Percentiles rank a stretch among this genome's conserved stretches.
These are phyloP conservation scores for Wickerhamiella kazuoi DNA, from an alignment of 805 yeast genomes.

Conservation along the genomic window DNA sequence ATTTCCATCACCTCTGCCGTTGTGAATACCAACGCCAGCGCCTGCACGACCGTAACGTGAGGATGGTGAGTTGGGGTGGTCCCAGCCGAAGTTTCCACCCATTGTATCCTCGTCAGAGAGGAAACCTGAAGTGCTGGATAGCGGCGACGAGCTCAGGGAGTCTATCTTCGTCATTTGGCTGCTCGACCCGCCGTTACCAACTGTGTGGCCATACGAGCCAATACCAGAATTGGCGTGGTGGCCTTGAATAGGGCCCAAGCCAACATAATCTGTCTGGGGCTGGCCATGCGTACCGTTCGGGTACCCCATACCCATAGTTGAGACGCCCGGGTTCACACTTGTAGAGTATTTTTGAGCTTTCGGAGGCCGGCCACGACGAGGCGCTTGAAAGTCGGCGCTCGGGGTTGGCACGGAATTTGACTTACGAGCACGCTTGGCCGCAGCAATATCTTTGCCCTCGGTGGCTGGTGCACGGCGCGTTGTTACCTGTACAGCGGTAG, in stretches of 20 bases:
- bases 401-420: constrained; percentile 4
- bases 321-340: too few species aligned
- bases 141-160: constrained; percentile 8
- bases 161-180: neutral
- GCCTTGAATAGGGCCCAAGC: too few species aligned
- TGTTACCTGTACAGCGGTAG: neutral
- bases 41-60: neutral
- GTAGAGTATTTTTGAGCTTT: constrained; percentile 1
- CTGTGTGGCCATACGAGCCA: too few species aligned
- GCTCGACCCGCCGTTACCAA: neutral
- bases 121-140: constrained; percentile 11
- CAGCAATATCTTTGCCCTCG: constrained; percentile 17
- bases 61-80: neutral
- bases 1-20: neutral
- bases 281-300: too few species aligned
- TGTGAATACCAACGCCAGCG: neutral
- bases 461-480: constrained; percentile 20
- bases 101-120: constrained; percentile 7
- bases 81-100: neutral
- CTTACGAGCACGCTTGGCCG: constrained; percentile 10
- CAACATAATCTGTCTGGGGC: too few species aligned
- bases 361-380: constrained; percentile 1
- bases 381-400: neutral
- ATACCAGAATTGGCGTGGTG: too few species aligned
- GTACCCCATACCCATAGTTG: too few species aligned